These are phyloP conservation scores for Tulasnella sp. DNA, from an alignment of 768 basidiomycete species.

Conservation along the genomic window DNA sequence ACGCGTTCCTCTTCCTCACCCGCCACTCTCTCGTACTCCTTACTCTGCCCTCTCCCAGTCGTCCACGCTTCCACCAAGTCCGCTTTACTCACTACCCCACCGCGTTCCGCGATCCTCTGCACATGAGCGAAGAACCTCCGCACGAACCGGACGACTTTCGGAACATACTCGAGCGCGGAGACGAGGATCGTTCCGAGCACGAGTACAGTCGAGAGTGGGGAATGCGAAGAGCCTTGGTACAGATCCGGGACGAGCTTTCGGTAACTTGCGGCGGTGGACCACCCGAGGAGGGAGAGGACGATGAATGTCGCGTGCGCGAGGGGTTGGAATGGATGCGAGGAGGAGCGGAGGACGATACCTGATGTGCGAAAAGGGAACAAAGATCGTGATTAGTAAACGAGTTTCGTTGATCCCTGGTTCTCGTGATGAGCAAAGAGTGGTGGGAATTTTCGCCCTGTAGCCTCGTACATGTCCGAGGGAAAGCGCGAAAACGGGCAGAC, in stretches of 20 bases:
- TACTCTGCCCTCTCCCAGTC: not conserved
- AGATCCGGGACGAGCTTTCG: conserved; percentile 71
- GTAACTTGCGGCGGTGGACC: conserved; percentile 59
- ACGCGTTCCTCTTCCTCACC: not conserved
- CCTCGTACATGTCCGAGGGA: no score
- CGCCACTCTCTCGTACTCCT: not conserved
- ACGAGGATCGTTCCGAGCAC: conserved; percentile 36
- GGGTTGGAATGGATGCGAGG: conserved; percentile 53
- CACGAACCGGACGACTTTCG: not conserved
- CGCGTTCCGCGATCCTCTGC: conserved; percentile 3
- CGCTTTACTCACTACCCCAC: not conserved
- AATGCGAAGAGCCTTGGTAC: conserved; percentile 50
- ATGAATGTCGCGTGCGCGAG: conserved; percentile 54
- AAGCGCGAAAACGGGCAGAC: no score
- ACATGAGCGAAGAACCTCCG: conserved; percentile 6
- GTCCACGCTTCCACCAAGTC: not conserved
- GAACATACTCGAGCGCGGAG: conserved; percentile 37
- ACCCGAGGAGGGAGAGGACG: conserved; percentile 46
- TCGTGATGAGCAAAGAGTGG: no score
- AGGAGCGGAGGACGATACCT: conserved; percentile 75
- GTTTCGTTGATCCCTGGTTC: no score
- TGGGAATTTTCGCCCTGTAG: no score
- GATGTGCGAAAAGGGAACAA: conserved; percentile 10
- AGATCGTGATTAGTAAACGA: not conserved
- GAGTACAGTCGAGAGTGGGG: conserved; percentile 48